Percentiles rank a stretch among this genome's conserved stretches.
phyloP scores from a whole-genome alignment of 345 rosid genomes.

The Camelina sativa region DNA sequence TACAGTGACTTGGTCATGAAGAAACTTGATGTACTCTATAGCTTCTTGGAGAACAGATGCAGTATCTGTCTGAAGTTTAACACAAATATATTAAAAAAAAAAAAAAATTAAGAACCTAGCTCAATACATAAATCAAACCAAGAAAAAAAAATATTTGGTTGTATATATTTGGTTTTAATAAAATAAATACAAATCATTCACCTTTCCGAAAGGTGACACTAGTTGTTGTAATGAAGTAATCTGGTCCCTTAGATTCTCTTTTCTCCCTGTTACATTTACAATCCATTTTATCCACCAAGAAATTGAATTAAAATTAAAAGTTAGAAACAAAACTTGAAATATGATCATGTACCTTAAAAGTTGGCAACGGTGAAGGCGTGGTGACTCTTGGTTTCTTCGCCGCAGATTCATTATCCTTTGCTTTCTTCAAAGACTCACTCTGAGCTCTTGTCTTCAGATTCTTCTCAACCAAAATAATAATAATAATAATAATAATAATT shows the following conservation, averaged over 20 bases:
- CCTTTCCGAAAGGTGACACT: slow-evolving; percentile 99
- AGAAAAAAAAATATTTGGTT: slow-evolving; percentile 17
- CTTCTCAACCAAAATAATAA: slow-evolving; percentile 12
- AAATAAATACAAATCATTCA: slow-evolving; percentile 38
- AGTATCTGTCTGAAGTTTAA: slow-evolving; percentile 77
- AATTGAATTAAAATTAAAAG: slow-evolving; percentile 5
- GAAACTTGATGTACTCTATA: slow-evolving; percentile 83
- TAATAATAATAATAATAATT: background rate
- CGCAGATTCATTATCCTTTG: slow-evolving; percentile 54
- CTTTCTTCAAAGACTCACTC: slow-evolving; percentile 48
- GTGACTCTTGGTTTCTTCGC: slow-evolving; percentile 69
- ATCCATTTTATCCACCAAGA: slow-evolving; percentile 37
- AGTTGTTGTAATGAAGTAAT: slow-evolving; percentile 97
- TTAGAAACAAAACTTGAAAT: slow-evolving; percentile 9
- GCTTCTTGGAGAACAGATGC: slow-evolving; percentile 99
- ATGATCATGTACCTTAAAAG: slow-evolving; percentile 71
- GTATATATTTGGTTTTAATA: slow-evolving; percentile 1
- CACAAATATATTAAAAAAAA: slow-evolving; percentile 1
- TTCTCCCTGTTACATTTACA: slow-evolving; percentile 64
- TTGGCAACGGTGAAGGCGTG: slow-evolving; percentile 78
- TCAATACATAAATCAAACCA: slow-evolving; percentile 27
- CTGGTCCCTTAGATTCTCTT: slow-evolving; percentile 98
- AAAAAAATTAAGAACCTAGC: background rate
- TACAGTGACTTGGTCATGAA: slow-evolving; percentile 87
- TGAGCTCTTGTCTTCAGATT: slow-evolving; percentile 41